Conservation (phyloP, 306 rosid species). For the Dalbergia cultrata region DNA sequence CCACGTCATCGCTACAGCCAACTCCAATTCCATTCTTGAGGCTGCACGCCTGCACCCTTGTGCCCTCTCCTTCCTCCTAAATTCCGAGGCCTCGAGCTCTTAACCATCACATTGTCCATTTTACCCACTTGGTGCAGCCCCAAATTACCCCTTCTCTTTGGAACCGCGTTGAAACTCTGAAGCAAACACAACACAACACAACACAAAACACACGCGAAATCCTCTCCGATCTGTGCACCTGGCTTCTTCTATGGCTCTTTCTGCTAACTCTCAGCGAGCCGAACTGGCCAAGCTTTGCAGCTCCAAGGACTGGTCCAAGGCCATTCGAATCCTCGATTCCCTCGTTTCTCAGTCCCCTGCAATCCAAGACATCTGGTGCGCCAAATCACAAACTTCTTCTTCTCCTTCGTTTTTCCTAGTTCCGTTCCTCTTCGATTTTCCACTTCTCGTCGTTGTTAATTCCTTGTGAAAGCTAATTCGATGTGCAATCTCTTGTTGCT, state of each 20-base stretch:
- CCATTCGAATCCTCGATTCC: conserved; percentile 89
- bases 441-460: conserved; percentile 5
- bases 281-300: conserved; percentile 83
- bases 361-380: conserved; percentile 87
- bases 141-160: not conserved
- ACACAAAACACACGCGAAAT: not conserved
- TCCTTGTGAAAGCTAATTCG: conserved; percentile 1
- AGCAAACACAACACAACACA: not conserved
- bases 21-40: not conserved
- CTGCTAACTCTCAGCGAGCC: conserved; percentile 69
- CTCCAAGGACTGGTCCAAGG: conserved; percentile 94
- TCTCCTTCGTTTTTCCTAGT: conserved; percentile 4
- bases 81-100: conserved; percentile 15
- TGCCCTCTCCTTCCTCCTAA: conserved; percentile 14
- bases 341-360: conserved; percentile 67
- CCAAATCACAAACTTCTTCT: not conserved
- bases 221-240: conserved; percentile 52
- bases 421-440: conserved; percentile 35
- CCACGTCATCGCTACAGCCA: not conserved
- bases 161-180: conserved; percentile 46
- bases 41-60: not conserved
- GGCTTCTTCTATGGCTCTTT: conserved; percentile 60
- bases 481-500: conserved; percentile 33
- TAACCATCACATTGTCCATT: conserved; percentile 1
- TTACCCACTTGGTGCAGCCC: conserved; percentile 37